Base-by-base conservation (phyloP, 139 green algal species). In the Coccomyxa sp. region DNA sequence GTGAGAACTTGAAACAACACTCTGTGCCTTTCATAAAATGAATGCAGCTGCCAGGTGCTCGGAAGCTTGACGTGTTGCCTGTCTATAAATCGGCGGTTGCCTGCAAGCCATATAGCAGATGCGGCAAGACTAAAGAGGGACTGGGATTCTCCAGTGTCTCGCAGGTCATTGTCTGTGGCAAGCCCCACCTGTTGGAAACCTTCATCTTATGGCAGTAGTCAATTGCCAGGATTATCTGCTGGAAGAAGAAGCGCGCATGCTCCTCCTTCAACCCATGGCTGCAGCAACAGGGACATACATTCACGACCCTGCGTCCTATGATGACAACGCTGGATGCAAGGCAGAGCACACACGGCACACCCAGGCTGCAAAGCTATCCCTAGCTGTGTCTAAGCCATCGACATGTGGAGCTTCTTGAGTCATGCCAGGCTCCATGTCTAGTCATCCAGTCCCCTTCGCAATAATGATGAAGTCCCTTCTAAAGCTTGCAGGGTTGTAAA, bases 121-220 rank as follows among this genome's bases (percentile, higher is more conserved):
- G n/a, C n/a, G n/a, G n/a, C n/a, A n/a, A n/a, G n/a, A n/a, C n/a
- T n/a, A n/a, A n/a, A n/a, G n/a, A n/a, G n/a, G n/a, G n/a, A n/a
- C n/a, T n/a, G n/a, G n/a, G n/a, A n/a, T n/a, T n/a, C n/a, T n/a
- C n/a, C n/a, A n/a, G n/a, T n/a, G n/a, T n/a, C n/a, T n/a, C n/a
- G n/a, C n/a, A n/a, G n/a, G n/a, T n/a, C n/a, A n/a, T n/a, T n/a
- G n/a, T n/a, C n/a, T n/a, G n/a, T n/a, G n/a, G n/a, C n/a, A n/a
- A n/a, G n/a, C n/a, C n/a, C n/a, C n/a, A n/a, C n/a, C n/a, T 83
- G 78, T 95, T 93, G 73, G 87, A 85, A 24, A 93, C 85, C 8
- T 90, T 40, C 70, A 87, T 81, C 87, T 85, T 80, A 68, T 91
- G 87, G 76, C 85, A 90, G 54, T 91, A 91, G 74, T 91, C 87